Evolutionary conservation across 495 filamentous ascomycete species (phyloP), one percentile per base, ranked within the genome.

Genomic region (Lophiotrema nucula): DNA sequence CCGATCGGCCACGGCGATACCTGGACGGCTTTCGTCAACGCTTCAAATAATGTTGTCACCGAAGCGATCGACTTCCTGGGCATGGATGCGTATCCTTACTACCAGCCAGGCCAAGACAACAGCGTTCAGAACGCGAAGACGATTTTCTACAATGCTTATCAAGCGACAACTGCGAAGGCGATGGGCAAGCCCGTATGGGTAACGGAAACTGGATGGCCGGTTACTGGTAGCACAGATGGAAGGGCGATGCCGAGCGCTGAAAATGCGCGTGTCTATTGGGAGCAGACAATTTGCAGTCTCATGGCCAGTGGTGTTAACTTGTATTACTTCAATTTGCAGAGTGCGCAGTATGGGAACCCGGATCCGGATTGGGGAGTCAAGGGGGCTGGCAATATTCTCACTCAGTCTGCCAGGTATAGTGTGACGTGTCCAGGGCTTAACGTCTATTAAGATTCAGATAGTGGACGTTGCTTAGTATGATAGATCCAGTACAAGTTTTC

Each of bases 1-100:
- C 74, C 81, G 12, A 76, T 96, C 60, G 91, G 91, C 44, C 89
- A 95, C 73, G 90, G 93, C 65, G 91, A 96, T 72, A 95, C 90
- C 48, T 96, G 91, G 90, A 89, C 84, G 35, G 83, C 84, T 53
- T 95, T 86, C 85, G 84, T 84, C 65, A 87, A 95, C 71, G 68
- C 74, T 45, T 80, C 83, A 67, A 95, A 90, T 78, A 69, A 79
- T 18, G 80, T 78, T 11, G 88, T 92, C 49, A 81, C 88, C 41
- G 43, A 76, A 33, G 77, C 74, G 21, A 65, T 75, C 55, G 79
- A 81, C 69, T 81, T 74, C 67, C 48, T 81, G 37, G 78, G 78
- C 23, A 72, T 74, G 3, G 75, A 80, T 62, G 72, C 74, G 57
- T 81, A 78, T 69, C 79, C 79, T 16, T 81, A 80, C 73, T 81